Conservation (phyloP, 306 rosid species). For the Pueraria montana region DNA sequence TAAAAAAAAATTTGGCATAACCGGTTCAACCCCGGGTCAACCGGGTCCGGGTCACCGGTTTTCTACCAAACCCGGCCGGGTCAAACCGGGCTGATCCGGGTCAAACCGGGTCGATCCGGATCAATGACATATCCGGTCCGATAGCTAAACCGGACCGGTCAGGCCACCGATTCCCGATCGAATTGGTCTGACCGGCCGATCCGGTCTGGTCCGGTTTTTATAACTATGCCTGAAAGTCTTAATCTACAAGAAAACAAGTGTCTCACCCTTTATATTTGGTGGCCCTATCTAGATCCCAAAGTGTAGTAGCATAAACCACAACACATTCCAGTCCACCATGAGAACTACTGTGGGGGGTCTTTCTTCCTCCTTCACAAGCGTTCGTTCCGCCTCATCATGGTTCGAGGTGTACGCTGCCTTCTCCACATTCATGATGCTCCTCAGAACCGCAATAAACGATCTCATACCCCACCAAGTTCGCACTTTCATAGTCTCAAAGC, state of each 20-base stretch:
- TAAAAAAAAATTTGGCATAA: too few relatives aligned
- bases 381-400: slow-evolving; percentile 56
- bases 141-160: too few relatives aligned
- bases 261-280: not conserved
- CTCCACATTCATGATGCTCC: slow-evolving; percentile 54
- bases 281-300: not conserved
- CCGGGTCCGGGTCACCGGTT: too few relatives aligned
- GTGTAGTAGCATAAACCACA: not conserved
- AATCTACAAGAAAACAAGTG: not conserved
- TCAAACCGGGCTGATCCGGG: too few relatives aligned
- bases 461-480: slow-evolving; percentile 42
- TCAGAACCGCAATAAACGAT: slow-evolving; percentile 52
- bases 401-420: slow-evolving; percentile 54
- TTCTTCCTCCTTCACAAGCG: slow-evolving; percentile 10
- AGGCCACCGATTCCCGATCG: too few relatives aligned
- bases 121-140: too few relatives aligned
- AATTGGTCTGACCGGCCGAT: too few relatives aligned
- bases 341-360: not conserved
- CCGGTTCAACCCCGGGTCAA: too few relatives aligned
- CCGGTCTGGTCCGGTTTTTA: too few relatives aligned
- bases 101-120: too few relatives aligned
- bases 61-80: too few relatives aligned
- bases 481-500: slow-evolving; percentile 23
- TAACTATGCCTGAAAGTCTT: too few relatives aligned
- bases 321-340: slow-evolving; percentile 26